Conservation (phyloP, 371 early-diverging fungal genomes). For the Apophysomyces variabilis region DNA sequence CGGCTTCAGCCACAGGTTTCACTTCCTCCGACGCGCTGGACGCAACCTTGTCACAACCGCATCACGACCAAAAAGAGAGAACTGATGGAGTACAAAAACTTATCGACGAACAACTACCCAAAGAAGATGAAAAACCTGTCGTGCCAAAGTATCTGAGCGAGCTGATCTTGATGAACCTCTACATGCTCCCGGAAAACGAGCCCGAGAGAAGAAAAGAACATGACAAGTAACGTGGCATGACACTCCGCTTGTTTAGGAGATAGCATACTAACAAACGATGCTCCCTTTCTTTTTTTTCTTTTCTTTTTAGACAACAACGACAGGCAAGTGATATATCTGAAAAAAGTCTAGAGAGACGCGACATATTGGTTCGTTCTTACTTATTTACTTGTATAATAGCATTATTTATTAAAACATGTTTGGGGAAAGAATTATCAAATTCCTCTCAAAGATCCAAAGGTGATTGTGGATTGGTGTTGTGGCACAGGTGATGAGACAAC, state of each 20-base stretch:
- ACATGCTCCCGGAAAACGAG: constrained; percentile 14
- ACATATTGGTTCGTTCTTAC: background rate
- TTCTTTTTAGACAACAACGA: constrained; percentile 34
- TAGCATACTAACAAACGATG: background rate
- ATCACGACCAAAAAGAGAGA: background rate
- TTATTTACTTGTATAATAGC: constrained; percentile 24
- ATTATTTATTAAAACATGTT: constrained; percentile 39
- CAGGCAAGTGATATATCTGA: constrained; percentile 21
- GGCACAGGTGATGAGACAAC: constrained; percentile 31
- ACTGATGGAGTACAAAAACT: background rate
- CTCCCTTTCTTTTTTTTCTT: constrained; percentile 3
- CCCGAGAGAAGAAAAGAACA: constrained; percentile 19
- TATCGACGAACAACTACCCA: constrained; percentile 1
- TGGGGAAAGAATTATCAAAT: constrained; percentile 30
- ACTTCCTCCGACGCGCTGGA: constrained; percentile 3
- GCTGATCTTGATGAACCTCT: constrained; percentile 16
- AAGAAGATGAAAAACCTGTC: background rate
- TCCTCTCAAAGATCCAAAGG: constrained; percentile 24
- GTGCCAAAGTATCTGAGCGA: constrained; percentile 25
- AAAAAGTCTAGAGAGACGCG: background rate
- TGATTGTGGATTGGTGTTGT: constrained; percentile 45
- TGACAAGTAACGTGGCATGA: constrained; percentile 19
- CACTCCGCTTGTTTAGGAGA: background rate
- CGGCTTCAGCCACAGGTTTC: constrained; percentile 1
- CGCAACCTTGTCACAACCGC: background rate